Evolutionary conservation across 257 asterid species (phyloP).

Genomic region (Nicotiana sylvestris): DNA sequence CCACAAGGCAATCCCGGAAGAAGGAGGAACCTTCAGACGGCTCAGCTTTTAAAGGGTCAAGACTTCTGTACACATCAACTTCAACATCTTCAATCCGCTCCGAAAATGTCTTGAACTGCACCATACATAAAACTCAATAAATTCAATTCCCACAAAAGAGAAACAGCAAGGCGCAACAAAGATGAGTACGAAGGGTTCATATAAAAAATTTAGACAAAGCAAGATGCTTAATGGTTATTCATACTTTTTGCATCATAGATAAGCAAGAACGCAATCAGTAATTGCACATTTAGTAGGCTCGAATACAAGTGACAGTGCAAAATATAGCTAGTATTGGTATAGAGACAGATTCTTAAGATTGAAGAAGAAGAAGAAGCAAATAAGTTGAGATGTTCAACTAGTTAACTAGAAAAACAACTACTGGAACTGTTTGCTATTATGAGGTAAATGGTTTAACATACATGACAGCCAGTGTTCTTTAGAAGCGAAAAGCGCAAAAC

Average conservation of each 20-base stretch:
- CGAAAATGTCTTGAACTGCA: conserved; percentile 68
- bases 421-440: not conserved
- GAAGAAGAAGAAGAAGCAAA: not conserved
- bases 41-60: conserved; percentile 54
- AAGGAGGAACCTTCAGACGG: conserved; percentile 74
- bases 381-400: not conserved
- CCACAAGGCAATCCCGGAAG: conserved; percentile 67
- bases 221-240: not conserved
- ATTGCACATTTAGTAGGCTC: not conserved
- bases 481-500: no score
- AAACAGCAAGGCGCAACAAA: not conserved
- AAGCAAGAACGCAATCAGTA: not conserved
- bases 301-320: not conserved
- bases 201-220: not conserved
- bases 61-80: conserved; percentile 68
- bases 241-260: not conserved
- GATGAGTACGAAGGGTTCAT: not conserved
- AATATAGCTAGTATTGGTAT: not conserved
- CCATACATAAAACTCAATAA: not conserved
- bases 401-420: not conserved
- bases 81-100: conserved; percentile 66
- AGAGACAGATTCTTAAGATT: not conserved
- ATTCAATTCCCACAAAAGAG: conserved; percentile 8
- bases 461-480: not conserved
- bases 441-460: not conserved